Percentiles rank a stretch among this genome's conserved stretches.
These are phyloP conservation scores for Penicillium arizonense DNA, from an alignment of 495 filamentous ascomycete genomes.

Conservation along the genomic window DNA sequence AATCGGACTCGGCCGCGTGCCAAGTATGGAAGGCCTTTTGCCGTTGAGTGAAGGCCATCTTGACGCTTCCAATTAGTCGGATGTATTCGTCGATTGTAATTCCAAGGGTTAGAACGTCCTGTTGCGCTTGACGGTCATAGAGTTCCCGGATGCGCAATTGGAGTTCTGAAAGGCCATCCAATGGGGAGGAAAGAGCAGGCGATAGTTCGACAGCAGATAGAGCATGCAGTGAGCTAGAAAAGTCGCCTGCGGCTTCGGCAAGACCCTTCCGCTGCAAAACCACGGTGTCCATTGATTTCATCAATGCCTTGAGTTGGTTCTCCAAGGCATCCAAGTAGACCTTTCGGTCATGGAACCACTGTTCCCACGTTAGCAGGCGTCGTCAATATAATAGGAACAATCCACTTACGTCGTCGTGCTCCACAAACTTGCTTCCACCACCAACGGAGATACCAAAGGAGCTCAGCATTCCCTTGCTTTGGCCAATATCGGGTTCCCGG, in stretches of 20 bases:
- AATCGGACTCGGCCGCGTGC: conserved; percentile 83
- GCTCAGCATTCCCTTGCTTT: conserved; percentile 91
- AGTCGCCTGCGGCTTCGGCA: conserved; percentile 88
- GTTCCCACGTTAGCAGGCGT: conserved; percentile 7
- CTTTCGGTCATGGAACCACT: conserved; percentile 98
- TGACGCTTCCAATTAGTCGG: conserved; percentile 87
- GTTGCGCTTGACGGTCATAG: conserved; percentile 94
- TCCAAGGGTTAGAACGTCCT: conserved; percentile 92
- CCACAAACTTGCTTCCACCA: conserved; percentile 80
- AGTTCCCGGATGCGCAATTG: conserved; percentile 92
- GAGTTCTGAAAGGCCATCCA: conserved; percentile 87
- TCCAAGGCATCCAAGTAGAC: conserved; percentile 94
- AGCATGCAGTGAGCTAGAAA: conserved; percentile 85
- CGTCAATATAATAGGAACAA: background rate
- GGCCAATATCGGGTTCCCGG: conserved; percentile 77
- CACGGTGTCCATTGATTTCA: conserved; percentile 91
- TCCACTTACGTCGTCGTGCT: conserved; percentile 87
- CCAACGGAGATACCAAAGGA: conserved; percentile 77
- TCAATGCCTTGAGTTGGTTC: conserved; percentile 87
- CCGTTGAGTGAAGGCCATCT: conserved; percentile 85
- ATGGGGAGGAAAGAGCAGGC: conserved; percentile 78
- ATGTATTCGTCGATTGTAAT: conserved; percentile 99
- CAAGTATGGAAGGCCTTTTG: conserved; percentile 94
- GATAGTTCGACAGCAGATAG: conserved; percentile 87
- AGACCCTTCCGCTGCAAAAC: conserved; percentile 88